Conservation (phyloP, 2,329 filamentous ascomycete species). For the Ophiostoma fasciatum region DNA sequence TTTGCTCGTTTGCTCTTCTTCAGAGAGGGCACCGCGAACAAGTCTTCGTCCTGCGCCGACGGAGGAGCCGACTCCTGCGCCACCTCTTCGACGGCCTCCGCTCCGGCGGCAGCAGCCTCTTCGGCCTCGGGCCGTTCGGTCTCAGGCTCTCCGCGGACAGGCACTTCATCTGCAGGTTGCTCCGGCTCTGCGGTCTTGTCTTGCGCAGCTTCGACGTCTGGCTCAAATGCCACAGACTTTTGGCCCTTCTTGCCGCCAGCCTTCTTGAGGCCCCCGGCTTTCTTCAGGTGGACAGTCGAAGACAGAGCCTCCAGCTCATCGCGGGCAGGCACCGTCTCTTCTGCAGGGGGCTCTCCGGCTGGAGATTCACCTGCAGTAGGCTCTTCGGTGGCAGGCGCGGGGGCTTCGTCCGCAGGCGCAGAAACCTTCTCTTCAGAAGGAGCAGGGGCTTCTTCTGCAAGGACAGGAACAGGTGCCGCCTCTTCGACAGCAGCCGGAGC, state of each 20-base stretch:
- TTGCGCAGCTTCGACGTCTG: not conserved
- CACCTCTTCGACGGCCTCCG: not conserved
- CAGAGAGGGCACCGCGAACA: not conserved
- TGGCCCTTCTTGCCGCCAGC: slow-evolving; percentile 4
- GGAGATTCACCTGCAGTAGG: no score
- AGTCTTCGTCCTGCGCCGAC: not conserved
- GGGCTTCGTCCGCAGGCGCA: no score
- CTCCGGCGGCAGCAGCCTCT: not conserved
- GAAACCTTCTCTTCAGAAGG: not conserved
- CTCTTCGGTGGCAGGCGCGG: no score
- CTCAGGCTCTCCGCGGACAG: not conserved
- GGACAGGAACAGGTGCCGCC: no score
- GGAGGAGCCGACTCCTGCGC: not conserved
- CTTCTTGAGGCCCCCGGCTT: slow-evolving; percentile 4
- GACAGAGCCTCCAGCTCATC: no score
- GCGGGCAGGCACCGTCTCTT: no score
- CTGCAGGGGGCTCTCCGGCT: no score
- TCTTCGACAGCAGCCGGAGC: not conserved
- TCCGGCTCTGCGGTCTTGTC: not conserved
- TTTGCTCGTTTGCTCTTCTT: slow-evolving; percentile 3
- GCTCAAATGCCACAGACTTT: not conserved
- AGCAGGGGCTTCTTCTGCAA: not conserved
- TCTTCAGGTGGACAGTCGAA: no score
- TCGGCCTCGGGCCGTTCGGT: not conserved
- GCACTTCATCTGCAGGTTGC: not conserved